These are phyloP conservation scores for Marchantia paleacea DNA, from an alignment of 225 moss, liverwort and hornwort species.

Conservation along the genomic window DNA sequence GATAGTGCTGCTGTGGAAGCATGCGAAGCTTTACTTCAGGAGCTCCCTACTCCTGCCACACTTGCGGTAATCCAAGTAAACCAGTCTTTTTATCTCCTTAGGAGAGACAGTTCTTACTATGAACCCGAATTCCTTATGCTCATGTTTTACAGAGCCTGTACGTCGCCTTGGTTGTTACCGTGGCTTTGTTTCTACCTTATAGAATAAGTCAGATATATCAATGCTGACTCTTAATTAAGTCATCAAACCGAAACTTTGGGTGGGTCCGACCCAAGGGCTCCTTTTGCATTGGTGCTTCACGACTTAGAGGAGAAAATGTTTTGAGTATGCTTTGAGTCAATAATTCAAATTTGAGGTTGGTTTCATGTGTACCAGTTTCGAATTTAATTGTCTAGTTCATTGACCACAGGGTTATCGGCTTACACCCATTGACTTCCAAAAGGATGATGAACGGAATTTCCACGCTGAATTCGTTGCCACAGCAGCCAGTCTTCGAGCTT, in stretches of 20 bases:
- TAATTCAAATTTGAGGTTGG: not conserved
- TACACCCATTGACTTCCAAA: constrained; percentile 84
- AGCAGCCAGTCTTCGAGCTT: constrained; percentile 86
- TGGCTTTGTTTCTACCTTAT: not conserved
- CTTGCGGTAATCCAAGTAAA: constrained; percentile 61
- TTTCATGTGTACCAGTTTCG: not conserved
- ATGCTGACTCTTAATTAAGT: not conserved
- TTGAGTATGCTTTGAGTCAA: not conserved
- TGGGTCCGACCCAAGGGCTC: not conserved
- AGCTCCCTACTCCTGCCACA: constrained; percentile 91
- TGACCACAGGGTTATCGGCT: constrained; percentile 76
- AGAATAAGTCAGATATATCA: not conserved
- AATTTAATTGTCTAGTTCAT: not conserved
- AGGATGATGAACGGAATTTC: constrained; percentile 83
- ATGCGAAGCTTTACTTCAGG: constrained; percentile 77
- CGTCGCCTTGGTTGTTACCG: not conserved
- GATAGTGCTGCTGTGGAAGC: constrained; percentile 64
- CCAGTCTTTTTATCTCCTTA: not conserved
- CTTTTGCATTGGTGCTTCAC: not conserved
- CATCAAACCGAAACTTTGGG: not conserved
- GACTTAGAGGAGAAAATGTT: not conserved
- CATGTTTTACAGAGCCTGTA: too few relatives aligned
- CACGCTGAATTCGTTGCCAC: constrained; percentile 91
- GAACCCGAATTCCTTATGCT: not conserved
- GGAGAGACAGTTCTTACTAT: not conserved